phyloP scores from a whole-genome alignment of 2,329 filamentous ascomycete species.

The Colletotrichum trifolii region DNA sequence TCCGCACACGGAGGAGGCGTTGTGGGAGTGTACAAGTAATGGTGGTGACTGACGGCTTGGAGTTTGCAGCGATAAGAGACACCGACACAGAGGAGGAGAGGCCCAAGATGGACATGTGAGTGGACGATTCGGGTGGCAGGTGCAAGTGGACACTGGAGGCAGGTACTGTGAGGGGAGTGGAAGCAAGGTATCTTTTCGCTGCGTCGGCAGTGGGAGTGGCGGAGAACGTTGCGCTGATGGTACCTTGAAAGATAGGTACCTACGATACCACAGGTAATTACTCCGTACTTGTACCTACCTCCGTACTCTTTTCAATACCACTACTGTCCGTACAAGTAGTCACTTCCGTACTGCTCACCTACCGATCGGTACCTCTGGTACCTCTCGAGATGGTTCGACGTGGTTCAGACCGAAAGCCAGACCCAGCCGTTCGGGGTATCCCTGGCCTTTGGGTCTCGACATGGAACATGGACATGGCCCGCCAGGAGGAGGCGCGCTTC shows the following conservation, averaged over 20 bases:
- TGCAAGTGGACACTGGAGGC: no score
- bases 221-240: neutral
- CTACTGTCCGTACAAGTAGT: no score
- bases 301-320: no score
- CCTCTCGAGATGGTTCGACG: neutral
- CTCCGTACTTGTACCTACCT: no score
- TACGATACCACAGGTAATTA: no score
- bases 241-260: no score
- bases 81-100: slow-evolving; percentile 20
- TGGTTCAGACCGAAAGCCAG: slow-evolving; percentile 9
- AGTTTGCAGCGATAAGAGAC: slow-evolving; percentile 35
- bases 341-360: no score
- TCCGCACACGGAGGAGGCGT: slow-evolving; percentile 36
- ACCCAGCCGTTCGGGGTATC: slow-evolving; percentile 25
- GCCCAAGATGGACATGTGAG: slow-evolving; percentile 33
- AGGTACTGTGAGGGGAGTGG: slow-evolving; percentile 9
- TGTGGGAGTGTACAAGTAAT: slow-evolving; percentile 33
- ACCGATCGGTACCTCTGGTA: no score
- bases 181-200: neutral
- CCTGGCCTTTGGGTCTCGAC: slow-evolving; percentile 18
- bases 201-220: neutral
- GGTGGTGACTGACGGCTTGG: slow-evolving; percentile 28
- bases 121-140: slow-evolving; percentile 17
- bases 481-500: neutral
- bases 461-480: neutral